Base-by-base conservation (phyloP, 1,284 basidiomycete species). In the Trichosporon faecale region DNA sequence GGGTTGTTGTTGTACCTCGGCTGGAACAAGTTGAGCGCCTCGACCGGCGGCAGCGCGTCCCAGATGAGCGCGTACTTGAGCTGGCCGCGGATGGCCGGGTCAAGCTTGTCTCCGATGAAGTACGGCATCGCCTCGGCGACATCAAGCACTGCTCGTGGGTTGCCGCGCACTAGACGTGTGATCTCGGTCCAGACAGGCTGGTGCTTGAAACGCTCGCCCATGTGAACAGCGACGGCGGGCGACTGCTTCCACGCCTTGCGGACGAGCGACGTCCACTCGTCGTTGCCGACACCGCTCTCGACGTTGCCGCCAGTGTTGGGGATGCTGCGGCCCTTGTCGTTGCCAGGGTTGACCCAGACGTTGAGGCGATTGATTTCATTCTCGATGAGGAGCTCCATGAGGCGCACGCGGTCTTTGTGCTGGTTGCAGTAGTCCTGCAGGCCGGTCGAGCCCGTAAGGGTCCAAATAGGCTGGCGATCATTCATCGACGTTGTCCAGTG, bases 261-360 rank as follows among this genome's bases (percentile, higher is more conserved):
- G 55, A 91, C 86, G 46, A 91, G 81, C 44, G 82, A 82, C 2
- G 86, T 80, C 94, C 94, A 97, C 18, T 88, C 85, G 27, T 86
- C 85, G 90, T 95, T 78, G 25, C 33, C 52, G 14, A 71, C 37
- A 7, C 44, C n/a, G 69, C 21, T 14, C 29, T 64, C 66, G 6
- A 68, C 3, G 35, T 9, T 33, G 5, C 63, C 66, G 12, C 18
- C 21, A n/a, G 55, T 16, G 16, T 31, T 29, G 23, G 61, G 57
- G 37, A 72, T 18, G 2, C 73, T 70, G 89, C 91, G 68, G 5
- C 67, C 89, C 2, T 86, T 77, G 72, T 95, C 93, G 73, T 90
- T 91, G 29, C 88, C 86, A 0, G 95, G 93, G 81, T 99, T 98
- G 64, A 87, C 86, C 97, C 97, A 99, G 1, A 99, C 95, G 3